Base-by-base conservation (phyloP, 2,329 filamentous ascomycete species). In the Trichoderma semiorbis region DNA sequence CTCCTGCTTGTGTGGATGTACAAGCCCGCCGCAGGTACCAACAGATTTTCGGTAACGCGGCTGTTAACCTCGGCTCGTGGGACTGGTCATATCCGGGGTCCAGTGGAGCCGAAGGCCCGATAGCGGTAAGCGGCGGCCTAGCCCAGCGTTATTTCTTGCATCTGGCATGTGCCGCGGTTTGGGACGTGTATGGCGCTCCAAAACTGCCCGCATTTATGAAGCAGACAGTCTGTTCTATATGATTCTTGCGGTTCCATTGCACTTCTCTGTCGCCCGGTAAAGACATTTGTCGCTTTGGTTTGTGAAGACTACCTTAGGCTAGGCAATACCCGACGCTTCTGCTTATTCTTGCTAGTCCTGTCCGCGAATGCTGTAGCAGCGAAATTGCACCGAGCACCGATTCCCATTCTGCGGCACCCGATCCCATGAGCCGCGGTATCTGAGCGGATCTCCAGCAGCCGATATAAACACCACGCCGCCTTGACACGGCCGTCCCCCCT, bases 61-160 rank as follows among this genome's bases (percentile, higher is more conserved):
- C 32, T 28, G 26, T 32, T 67, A 55, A 72, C 70, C 70, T 72
- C 70, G 70, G 70, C 70, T 72, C 32, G 30, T 62, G 60, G 47
- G 55, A 21, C 39, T 57, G 58, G 26, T 28, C 16, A 60, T 21
- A 67, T 66, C 60, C 64, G 64, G 64, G 70, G 65, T 64, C 34
- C 62, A 60, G 61, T 71, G 63, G 68, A 50, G 68, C 34, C 21
- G 30, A 57, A 64, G 36, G 5, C 30, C 58, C 47, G 68, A 62
- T 62, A 61, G 43, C 57, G 68, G 68, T 70, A 70, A 57, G 32
- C 36, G 47, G 39, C 67, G 39, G 67, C 39, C 47, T 61, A 34
- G 68, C 30, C 30, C 34, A 70, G 57, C 68, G 68, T 47, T 30
- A 64, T 70, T 63, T 64, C 68, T 63, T 43, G 68, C 60, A 63